phyloP scores from a whole-genome alignment of 2,329 filamentous ascomycete species.

The Zasmidium citrigriseum region DNA sequence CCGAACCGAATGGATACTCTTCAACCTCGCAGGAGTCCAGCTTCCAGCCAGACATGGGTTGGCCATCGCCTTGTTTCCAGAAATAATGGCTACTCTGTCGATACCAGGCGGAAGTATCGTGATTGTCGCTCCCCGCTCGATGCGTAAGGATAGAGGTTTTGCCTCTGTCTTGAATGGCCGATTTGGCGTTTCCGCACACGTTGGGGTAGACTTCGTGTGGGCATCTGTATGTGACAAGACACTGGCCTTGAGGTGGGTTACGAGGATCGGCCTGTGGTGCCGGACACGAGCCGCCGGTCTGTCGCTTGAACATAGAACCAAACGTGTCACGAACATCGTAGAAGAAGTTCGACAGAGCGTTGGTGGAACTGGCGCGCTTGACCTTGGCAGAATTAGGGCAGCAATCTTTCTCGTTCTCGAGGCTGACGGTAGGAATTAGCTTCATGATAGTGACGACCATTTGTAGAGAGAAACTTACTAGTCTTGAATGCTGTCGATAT shows the following conservation, averaged over 20 bases:
- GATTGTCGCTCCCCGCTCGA: background rate
- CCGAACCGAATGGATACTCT: conserved; percentile 3
- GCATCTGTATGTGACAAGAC: background rate
- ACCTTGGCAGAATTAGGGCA: background rate
- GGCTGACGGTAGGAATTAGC: no score
- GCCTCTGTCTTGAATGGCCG: background rate
- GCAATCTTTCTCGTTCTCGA: background rate
- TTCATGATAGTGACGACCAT: no score
- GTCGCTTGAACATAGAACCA: background rate
- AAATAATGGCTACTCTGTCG: background rate
- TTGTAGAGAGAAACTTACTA: no score
- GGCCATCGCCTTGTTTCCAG: background rate
- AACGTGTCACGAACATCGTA: background rate
- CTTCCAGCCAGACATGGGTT: conserved; percentile 1
- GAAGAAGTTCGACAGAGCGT: background rate
- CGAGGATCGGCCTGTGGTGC: background rate
- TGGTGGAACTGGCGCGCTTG: background rate
- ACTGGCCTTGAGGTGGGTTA: background rate
- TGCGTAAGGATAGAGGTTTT: background rate
- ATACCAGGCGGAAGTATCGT: background rate
- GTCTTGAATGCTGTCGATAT: background rate
- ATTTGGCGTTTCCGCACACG: conserved; percentile 2
- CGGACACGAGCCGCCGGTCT: background rate
- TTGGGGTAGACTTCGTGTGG: background rate
- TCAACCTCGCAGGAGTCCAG: conserved; percentile 3